Percentiles rank a stretch among this genome's conserved stretches.
phyloP scores from a whole-genome alignment of 106 monocot genomes.

The Dendrobium officinale region DNA sequence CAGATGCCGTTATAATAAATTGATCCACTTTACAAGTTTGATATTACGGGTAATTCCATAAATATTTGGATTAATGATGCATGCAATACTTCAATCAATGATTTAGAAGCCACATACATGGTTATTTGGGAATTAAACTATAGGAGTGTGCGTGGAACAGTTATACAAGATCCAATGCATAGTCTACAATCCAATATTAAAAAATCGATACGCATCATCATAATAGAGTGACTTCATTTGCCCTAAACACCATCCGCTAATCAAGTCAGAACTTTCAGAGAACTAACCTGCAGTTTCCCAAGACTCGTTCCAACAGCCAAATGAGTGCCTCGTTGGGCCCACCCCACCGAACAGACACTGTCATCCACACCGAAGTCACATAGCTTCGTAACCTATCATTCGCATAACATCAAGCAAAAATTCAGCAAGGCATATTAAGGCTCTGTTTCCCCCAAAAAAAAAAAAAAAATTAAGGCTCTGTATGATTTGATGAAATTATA shows the following conservation, averaged over 20 bases:
- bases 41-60: neutral
- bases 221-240: neutral
- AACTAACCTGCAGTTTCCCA: constrained; percentile 79
- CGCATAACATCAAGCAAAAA: neutral
- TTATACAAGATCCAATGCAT: neutral
- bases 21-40: neutral
- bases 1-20: neutral
- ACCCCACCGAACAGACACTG: constrained; percentile 92
- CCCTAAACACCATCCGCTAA: neutral
- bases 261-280: neutral
- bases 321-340: constrained; percentile 82
- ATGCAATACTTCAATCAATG: neutral
- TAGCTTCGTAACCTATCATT: constrained; percentile 69
- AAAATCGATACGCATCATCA: neutral
- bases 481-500: neutral
- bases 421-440: neutral
- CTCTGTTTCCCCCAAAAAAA: too few species aligned
- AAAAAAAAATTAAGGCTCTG: neutral
- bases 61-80: neutral
- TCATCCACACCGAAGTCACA: constrained; percentile 88
- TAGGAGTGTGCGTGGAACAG: neutral
- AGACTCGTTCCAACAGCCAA: constrained; percentile 85
- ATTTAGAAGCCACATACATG: too few species aligned
- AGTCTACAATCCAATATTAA: neutral
- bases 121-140: neutral